Conservation (phyloP, 257 asterid genomes). For the Salvia hispanica region DNA sequence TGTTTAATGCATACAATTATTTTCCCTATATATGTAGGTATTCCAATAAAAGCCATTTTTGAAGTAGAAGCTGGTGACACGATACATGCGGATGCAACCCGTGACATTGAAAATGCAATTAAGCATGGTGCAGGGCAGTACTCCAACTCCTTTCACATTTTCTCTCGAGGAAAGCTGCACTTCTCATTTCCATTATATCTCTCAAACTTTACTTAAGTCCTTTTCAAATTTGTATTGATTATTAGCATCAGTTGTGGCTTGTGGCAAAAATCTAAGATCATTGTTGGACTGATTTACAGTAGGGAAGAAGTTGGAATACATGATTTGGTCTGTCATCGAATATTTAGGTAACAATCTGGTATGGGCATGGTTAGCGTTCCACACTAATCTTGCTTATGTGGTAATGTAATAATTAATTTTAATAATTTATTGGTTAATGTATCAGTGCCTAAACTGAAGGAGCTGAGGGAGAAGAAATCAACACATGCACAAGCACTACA, state of each 20-base stretch:
- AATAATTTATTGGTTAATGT: too few species aligned
- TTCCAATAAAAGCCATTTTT: background rate
- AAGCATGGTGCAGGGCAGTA: background rate
- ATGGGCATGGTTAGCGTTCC: too few species aligned
- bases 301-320: too few species aligned
- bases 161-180: background rate
- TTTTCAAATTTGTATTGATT: too few species aligned
- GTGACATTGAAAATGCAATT: background rate
- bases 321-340: background rate
- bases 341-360: background rate
- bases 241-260: background rate
- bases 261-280: background rate
- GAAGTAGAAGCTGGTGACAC: background rate
- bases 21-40: background rate
- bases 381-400: too few species aligned
- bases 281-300: background rate
- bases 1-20: too few species aligned
- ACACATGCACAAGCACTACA: background rate
- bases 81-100: too few species aligned
- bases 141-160: background rate
- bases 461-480: slow-evolving; percentile 12
- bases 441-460: slow-evolving; percentile 21
- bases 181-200: background rate
- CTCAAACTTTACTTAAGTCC: too few species aligned
- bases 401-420: too few species aligned